Evolutionary conservation across 2,329 filamentous ascomycete genomes (phyloP).

Genomic region (Fusarium cyanostomum): DNA sequence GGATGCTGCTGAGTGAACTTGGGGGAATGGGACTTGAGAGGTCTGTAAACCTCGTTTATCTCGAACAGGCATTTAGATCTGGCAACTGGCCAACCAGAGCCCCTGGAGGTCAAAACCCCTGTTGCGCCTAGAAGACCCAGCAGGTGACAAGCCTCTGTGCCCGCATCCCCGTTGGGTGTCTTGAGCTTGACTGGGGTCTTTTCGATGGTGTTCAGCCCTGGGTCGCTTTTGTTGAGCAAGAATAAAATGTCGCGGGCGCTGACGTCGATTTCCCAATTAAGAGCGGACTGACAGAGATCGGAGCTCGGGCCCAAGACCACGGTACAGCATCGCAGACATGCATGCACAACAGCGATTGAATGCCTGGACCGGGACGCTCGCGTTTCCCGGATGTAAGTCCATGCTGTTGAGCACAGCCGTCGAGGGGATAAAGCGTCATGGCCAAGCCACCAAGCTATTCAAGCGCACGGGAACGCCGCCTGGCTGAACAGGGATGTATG

Average conservation of each 20-base stretch:
- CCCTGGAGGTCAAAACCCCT: slow-evolving; percentile 18
- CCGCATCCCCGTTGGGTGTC: slow-evolving; percentile 24
- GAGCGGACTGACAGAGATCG: not conserved
- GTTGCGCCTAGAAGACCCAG: slow-evolving; percentile 20
- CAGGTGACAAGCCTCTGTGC: slow-evolving; percentile 22
- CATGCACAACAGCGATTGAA: slow-evolving; percentile 4
- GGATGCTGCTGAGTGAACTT: not conserved
- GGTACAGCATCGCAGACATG: slow-evolving; percentile 8
- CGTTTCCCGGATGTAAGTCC: not conserved
- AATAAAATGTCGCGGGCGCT: slow-evolving; percentile 8
- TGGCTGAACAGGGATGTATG: slow-evolving; percentile 24
- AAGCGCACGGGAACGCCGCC: slow-evolving; percentile 32
- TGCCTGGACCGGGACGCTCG: not conserved
- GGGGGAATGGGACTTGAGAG: not conserved
- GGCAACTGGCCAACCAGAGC: slow-evolving; percentile 35
- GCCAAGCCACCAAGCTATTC: slow-evolving; percentile 25
- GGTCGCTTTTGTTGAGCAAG: slow-evolving; percentile 22
- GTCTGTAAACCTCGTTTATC: slow-evolving; percentile 29
- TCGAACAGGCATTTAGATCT: slow-evolving; percentile 36
- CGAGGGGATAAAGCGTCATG: slow-evolving; percentile 15
- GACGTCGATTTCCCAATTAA: slow-evolving; percentile 3
- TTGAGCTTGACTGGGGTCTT: slow-evolving; percentile 12
- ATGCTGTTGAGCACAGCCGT: slow-evolving; percentile 10
- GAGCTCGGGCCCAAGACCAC: not conserved
- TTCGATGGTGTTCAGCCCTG: slow-evolving; percentile 5